These are phyloP conservation scores for Globisporangium sylvaticum DNA, from an alignment of 352 stramenopile species.

Conservation along the genomic window DNA sequence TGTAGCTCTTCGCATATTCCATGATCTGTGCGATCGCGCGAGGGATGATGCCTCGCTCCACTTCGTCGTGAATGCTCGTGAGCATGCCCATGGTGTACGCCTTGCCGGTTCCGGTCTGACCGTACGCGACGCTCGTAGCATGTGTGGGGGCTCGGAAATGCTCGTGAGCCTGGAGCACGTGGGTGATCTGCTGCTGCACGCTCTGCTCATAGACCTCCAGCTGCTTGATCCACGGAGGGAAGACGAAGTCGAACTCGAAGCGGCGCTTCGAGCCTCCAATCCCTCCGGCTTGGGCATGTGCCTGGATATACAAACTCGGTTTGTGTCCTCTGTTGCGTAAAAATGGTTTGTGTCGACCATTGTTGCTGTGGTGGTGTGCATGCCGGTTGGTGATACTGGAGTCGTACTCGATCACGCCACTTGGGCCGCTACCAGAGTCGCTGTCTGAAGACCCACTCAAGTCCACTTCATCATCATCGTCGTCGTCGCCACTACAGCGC, in stretches of 20 bases:
- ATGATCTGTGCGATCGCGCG: constrained; percentile 54
- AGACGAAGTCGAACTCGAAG: constrained; percentile 69
- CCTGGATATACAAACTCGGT: constrained; percentile 22
- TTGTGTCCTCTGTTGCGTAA: constrained; percentile 13
- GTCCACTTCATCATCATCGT: constrained; percentile 9
- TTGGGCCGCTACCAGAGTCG: constrained; percentile 2
- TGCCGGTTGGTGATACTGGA: background rate
- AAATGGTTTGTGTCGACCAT: background rate
- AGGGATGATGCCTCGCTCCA: constrained; percentile 56
- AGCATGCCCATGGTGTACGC: constrained; percentile 80
- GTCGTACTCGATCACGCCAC: constrained; percentile 25
- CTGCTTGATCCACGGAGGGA: constrained; percentile 48
- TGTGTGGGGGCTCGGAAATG: constrained; percentile 20
- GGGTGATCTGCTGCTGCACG: constrained; percentile 31
- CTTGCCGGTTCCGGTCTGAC: constrained; percentile 72
- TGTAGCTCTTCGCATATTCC: constrained; percentile 22
- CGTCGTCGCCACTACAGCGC: constrained; percentile 9
- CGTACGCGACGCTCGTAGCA: constrained; percentile 59
- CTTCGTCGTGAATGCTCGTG: constrained; percentile 24
- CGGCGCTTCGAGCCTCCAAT: constrained; percentile 22
- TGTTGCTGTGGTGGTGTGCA: background rate
- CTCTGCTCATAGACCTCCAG: constrained; percentile 44
- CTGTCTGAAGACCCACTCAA: constrained; percentile 14
- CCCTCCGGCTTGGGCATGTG: constrained; percentile 1
- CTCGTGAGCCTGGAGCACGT: constrained; percentile 35